Percentiles rank a stretch among this genome's conserved stretches.
These are phyloP conservation scores for Erythrobasidium yunnanense DNA, from an alignment of 768 basidiomycete genomes.

Conservation along the genomic window DNA sequence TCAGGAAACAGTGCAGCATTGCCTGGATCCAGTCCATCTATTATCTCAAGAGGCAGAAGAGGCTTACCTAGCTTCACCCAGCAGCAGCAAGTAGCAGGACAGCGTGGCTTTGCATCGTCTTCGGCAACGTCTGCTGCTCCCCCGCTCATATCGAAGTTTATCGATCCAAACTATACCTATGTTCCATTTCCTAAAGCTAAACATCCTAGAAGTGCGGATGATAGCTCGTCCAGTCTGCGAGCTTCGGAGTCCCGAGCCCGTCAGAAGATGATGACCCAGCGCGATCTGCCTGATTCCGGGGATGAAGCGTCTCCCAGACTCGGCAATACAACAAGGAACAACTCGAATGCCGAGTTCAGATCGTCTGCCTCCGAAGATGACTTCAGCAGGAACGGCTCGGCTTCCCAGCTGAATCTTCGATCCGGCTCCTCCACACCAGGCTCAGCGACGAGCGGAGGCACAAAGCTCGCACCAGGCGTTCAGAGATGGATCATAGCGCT, in stretches of 20 bases:
- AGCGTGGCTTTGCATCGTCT: no score
- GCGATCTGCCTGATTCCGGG: slow-evolving; percentile 1
- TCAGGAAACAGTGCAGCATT: no score
- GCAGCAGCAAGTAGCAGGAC: neutral
- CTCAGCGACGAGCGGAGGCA: no score
- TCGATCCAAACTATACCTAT: slow-evolving; percentile 15
- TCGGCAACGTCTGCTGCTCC: no score
- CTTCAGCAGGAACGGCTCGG: neutral
- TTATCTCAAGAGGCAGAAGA: neutral
- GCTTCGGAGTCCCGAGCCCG: neutral
- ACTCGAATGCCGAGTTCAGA: no score
- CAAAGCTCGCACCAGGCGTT: slow-evolving; percentile 4
- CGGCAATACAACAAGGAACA: neutral
- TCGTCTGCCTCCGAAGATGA: neutral
- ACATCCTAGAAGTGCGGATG: neutral
- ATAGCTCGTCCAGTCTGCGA: no score
- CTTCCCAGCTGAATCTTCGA: slow-evolving; percentile 21
- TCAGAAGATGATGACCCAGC: slow-evolving; percentile 19
- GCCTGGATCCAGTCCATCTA: no score
- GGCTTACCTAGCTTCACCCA: neutral
- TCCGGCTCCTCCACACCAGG: neutral
- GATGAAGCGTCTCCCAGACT: neutral
- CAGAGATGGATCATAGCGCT: slow-evolving; percentile 12
- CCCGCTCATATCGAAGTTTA: slow-evolving; percentile 20
- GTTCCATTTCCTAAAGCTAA: slow-evolving; percentile 1